These are phyloP conservation scores for Davidsoniella virescens DNA, from an alignment of 2,329 filamentous ascomycete genomes.

Conservation along the genomic window DNA sequence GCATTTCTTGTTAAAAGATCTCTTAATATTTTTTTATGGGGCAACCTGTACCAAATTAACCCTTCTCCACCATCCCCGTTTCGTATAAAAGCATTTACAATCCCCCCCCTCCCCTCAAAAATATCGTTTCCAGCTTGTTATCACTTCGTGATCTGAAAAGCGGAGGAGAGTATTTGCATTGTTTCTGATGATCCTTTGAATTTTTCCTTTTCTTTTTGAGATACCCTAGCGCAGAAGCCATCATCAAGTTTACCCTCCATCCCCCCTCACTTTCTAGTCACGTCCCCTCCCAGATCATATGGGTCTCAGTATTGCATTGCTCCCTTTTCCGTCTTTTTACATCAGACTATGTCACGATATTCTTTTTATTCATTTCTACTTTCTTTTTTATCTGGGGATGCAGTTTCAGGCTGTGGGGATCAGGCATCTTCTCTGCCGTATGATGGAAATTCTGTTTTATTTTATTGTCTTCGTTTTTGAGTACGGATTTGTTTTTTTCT, in stretches of 20 bases:
- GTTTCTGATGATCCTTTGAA: conserved; percentile 1
- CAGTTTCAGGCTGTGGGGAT: neutral
- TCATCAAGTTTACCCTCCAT: neutral
- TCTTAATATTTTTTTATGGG: conserved; percentile 6
- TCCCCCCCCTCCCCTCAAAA: neutral
- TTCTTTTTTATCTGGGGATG: neutral
- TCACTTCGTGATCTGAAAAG: too few relatives aligned
- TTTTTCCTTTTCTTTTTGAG: conserved; percentile 9
- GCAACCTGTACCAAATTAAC: conserved; percentile 10
- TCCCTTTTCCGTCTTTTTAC: neutral
- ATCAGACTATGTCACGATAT: neutral
- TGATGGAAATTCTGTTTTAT: neutral
- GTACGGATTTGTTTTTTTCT: neutral
- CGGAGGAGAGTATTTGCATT: neutral
- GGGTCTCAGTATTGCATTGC: neutral
- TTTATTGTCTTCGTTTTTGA: conserved; percentile 3
- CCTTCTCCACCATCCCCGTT: neutral
- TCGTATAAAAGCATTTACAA: conserved; percentile 3
- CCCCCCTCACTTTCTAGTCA: neutral
- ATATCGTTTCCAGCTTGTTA: neutral
- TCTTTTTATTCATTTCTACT: neutral
- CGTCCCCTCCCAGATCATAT: neutral
- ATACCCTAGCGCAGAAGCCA: conserved; percentile 11
- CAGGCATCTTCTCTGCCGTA: neutral
- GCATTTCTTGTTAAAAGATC: conserved; percentile 5